A percentile compares a stretch with the other conserved stretches of the same genome.
Conservation (phyloP, 2,329 filamentous ascomycete species). For the Fusarium sororula region DNA sequence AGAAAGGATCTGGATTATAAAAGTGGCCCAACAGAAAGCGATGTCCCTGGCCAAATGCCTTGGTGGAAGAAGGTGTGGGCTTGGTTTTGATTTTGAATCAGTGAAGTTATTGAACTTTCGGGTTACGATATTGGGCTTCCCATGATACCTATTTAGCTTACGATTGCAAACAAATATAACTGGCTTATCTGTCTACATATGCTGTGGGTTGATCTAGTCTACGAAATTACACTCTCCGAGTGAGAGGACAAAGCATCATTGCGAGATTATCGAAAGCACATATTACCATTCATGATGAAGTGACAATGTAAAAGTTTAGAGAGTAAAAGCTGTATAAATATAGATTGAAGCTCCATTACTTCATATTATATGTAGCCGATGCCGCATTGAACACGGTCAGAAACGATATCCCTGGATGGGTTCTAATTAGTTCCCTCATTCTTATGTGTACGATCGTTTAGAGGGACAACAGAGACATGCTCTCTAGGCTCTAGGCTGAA, state of each 20-base stretch:
- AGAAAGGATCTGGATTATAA: constrained; percentile 63
- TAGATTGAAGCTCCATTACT: neutral
- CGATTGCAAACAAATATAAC: neutral
- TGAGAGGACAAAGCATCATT: neutral
- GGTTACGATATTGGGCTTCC: too few species aligned
- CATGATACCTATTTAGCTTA: neutral
- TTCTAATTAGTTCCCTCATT: neutral
- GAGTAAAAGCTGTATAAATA: neutral
- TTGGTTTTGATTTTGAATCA: constrained; percentile 48
- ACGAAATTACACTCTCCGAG: neutral
- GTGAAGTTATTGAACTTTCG: neutral
- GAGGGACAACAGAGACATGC: neutral
- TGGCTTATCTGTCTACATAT: neutral
- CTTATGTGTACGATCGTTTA: neutral
- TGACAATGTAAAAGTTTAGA: too few species aligned
- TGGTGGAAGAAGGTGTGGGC: constrained; percentile 57
- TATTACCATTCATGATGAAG: neutral
- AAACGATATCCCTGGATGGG: neutral
- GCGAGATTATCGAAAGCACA: neutral
- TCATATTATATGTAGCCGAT: neutral
- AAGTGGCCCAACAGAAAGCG: constrained; percentile 44
- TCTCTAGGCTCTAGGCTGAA: neutral
- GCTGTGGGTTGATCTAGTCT: neutral
- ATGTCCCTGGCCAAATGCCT: constrained; percentile 41
- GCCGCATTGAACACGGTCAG: neutral